Conservation (phyloP, 148 eudicot genomes). For the Tetragonia tetragonoides region DNA sequence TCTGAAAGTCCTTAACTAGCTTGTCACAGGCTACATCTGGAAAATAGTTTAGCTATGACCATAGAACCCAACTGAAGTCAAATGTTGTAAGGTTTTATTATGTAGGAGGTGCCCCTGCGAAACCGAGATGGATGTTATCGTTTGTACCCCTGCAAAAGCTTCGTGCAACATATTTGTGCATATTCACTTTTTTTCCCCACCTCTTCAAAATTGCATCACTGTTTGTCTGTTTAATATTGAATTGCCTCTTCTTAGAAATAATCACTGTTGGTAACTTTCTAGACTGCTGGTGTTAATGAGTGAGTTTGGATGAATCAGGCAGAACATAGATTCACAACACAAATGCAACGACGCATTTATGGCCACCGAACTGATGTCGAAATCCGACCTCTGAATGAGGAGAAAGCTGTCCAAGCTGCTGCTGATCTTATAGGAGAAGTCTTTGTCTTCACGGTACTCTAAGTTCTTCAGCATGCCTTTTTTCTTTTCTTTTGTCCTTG, state of each 20-base stretch:
- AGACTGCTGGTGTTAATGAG: not conserved
- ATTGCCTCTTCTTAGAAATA: not conserved
- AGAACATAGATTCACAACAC: conserved; percentile 74
- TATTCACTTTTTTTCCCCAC: not conserved
- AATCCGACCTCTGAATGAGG: conserved; percentile 84
- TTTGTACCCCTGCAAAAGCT: not conserved
- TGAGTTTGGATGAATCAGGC: conserved; percentile 41
- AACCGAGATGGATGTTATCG: not conserved
- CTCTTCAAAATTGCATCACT: not conserved
- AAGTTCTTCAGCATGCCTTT: not conserved
- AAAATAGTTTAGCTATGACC: not conserved
- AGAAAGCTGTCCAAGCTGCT: conserved; percentile 90
- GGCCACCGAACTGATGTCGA: conserved; percentile 86
- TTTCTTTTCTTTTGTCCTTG: not conserved
- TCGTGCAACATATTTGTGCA: not conserved
- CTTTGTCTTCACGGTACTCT: conserved; percentile 72
- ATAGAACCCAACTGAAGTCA: not conserved
- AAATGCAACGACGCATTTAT: conserved; percentile 74
- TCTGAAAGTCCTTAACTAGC: not conserved
- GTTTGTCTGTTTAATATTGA: not conserved
- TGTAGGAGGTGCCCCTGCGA: not conserved
- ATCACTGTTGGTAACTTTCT: not conserved
- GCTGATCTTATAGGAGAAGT: conserved; percentile 88
- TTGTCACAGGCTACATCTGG: not conserved
- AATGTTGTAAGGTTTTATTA: not conserved